Evolutionary conservation across 192 early-diverging fungal species (phyloP).

Genomic region (Podila verticillata): DNA sequence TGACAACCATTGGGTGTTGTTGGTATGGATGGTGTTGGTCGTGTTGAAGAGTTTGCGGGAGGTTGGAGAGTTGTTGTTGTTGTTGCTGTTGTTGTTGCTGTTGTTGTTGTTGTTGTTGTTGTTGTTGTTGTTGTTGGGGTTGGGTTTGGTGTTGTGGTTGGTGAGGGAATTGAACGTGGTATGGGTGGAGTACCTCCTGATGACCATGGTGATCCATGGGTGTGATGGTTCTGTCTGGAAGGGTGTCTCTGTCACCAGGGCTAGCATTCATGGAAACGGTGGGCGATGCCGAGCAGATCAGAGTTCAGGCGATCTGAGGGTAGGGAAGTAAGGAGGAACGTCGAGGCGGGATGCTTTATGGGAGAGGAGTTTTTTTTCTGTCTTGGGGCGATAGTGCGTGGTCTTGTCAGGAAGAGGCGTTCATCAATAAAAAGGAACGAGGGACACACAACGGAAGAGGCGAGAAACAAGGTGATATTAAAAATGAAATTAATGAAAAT

Average conservation of each 20-base stretch:
- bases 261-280: constrained; percentile 1
- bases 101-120: not conserved
- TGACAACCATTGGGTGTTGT: constrained; percentile 3
- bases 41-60: not conserved
- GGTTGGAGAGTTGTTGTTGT: too few species aligned
- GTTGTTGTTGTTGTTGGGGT: not conserved
- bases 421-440: not conserved
- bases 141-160: not conserved
- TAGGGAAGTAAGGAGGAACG: not conserved
- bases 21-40: not conserved
- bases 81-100: not conserved
- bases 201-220: not conserved
- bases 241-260: not conserved
- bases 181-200: too few species aligned
- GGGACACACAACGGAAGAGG: not conserved
- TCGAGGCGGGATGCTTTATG: too few species aligned
- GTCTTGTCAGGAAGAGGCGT: too few species aligned
- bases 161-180: not conserved
- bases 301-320: not conserved
- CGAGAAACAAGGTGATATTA: not conserved
- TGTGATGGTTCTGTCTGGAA: not conserved
- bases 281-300: not conserved
- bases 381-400: too few species aligned
- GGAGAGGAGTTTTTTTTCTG: too few species aligned
- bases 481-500: not conserved